phyloP scores from a whole-genome alignment of 1,139 yeast genomes.

The Hanseniaspora sp. region DNA sequence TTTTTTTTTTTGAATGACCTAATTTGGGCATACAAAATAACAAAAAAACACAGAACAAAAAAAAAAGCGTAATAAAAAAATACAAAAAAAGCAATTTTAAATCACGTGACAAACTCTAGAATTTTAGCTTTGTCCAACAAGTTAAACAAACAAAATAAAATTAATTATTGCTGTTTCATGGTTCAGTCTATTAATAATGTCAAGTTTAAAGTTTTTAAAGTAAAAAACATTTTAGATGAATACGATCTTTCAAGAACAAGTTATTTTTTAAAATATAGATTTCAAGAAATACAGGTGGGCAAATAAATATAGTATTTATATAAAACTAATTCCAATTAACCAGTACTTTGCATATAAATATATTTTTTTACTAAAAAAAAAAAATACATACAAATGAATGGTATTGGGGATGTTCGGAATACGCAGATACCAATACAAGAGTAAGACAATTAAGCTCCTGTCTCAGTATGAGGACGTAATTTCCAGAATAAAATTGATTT shows the following conservation, averaged over 20 bases:
- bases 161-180: too few species aligned
- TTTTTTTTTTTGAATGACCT: too few species aligned
- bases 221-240: too few species aligned
- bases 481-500: conserved; percentile 15
- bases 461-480: conserved; percentile 32
- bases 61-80: too few species aligned
- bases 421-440: conserved; percentile 29
- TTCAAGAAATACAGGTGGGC: too few species aligned
- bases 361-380: too few species aligned
- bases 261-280: too few species aligned
- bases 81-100: neutral
- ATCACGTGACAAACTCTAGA: neutral
- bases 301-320: too few species aligned
- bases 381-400: neutral
- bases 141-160: too few species aligned
- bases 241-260: too few species aligned
- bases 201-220: too few species aligned
- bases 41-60: neutral
- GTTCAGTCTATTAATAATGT: too few species aligned
- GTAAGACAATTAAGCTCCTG: conserved; percentile 19
- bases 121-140: neutral
- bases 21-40: neutral
- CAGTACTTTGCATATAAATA: neutral
- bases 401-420: conserved; percentile 21
- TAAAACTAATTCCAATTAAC: neutral